Evolutionary conservation across 805 yeast genomes (phyloP), one percentile per base, ranked within the genome.

Genomic region (Peterozyma xylosa): DNA sequence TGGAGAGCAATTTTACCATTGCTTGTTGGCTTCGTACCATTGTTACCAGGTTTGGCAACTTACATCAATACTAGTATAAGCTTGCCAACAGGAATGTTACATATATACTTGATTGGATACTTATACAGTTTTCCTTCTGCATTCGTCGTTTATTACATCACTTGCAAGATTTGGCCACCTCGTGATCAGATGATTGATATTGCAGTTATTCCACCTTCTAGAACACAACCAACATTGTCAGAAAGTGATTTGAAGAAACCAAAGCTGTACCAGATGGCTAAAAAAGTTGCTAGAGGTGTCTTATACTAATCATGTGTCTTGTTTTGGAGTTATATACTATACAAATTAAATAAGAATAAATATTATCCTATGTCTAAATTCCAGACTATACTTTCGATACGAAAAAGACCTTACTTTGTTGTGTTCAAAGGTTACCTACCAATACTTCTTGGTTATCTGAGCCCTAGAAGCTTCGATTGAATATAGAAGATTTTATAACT

Each of bases 1-100:
- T 86, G 95, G 93, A 73, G 95, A 59, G 96, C 91, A 2, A 80
- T 76, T 51, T 67, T 79, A 33, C 93, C 95, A 39, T 88, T 87
- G 55, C 81, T 88, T 56, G 84, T 84, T 16, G 96, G 96, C 1
- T 88, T 88, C 53, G 91, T 82, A 2, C 52, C 53, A 16, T 46
- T 50, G 9, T 38, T 53, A 16, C 54, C 57, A 6, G 51, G 51
- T 10, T 49, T 53, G 9, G 46, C 42, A 6, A 88, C 95, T 50
- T 88, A 89, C 9, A 79, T 86, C 18, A 86, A 82, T 35, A 74
- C 80, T n/a, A 73, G 69, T 47, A 21, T 21, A 5, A 45, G 39
- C 7, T 95, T 87, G 13, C 95, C 96, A 29, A 65, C 67, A 39
- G 95, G 91, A 30, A 96, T 96, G 10, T 75, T 78, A 46, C 70